Base-by-base conservation (phyloP, 352 stramenopile genomes). In the Pythium myriotylum region DNA sequence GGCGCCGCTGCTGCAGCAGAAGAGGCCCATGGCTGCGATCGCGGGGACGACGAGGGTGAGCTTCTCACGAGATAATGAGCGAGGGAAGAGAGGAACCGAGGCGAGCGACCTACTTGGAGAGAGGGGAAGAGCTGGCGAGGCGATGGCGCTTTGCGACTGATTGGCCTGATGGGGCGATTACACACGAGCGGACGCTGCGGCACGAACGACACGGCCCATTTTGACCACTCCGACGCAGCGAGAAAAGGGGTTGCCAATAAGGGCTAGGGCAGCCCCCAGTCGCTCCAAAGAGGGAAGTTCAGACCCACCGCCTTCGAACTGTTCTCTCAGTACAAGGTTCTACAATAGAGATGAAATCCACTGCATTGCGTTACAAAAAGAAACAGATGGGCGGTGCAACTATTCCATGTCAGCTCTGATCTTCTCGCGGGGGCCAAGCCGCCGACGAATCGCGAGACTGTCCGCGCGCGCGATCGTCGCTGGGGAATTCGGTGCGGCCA, bases 11-110 rank as follows among this genome's bases (percentile, higher is more conserved):
- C 42, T 43, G 45, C 56, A 63, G 37, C 56, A 63, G 9, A 63
- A 56, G 56, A 63, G 47, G 17, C 56, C 56, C 56, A 63, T 63
- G 46, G 35, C 56, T 63, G 20, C 27, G 23, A 54, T 51, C 26
- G 50, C 14, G 43, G 33, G 17, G 43, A 51, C 33, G 16, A 51
- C 43, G 19, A 51, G 14, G 19, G 32, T 27, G 46, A 39, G 24
- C 37, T 53, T 26, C 33, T 53, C 27, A 23, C 33, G 24, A 53
- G 14, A 40, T 14, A 40, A n/a, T n/a, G n/a, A n/a, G n/a, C n/a
- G n/a, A n/a, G n/a, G n/a, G n/a, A n/a, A n/a, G n/a, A n/a, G n/a
- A n/a, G n/a, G n/a, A n/a, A n/a, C n/a, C n/a, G n/a, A n/a, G n/a
- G 2, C 4, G 2, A 32, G 17, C 8, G 8, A 40, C 14, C 33